Percentiles rank a stretch among this genome's conserved stretches.
Evolutionary conservation across 371 early-diverging fungal species (phyloP).

Genomic region (Rhizopus arrhizus): DNA sequence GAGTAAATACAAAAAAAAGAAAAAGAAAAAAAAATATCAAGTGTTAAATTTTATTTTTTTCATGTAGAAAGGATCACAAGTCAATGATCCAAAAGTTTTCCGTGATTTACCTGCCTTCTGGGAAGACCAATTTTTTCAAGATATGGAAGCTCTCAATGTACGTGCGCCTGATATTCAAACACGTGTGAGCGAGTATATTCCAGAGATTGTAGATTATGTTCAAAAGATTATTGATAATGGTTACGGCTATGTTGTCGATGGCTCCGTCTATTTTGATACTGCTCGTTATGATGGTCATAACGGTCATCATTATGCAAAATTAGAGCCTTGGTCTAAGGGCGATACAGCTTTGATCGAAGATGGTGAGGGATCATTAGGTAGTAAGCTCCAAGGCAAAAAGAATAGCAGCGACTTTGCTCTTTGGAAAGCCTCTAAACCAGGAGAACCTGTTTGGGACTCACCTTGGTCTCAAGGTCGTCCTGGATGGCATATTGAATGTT

Average conservation of each 20-base stretch:
- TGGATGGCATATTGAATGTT: conserved; percentile 99
- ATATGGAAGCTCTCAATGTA: conserved; percentile 94
- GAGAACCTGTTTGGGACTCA: conserved; percentile 96
- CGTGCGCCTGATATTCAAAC: conserved; percentile 93
- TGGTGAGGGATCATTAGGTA: conserved; percentile 89
- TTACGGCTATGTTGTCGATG: conserved; percentile 91
- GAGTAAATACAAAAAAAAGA: conserved; percentile 34
- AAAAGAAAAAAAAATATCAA: not conserved
- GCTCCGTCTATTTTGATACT: conserved; percentile 99
- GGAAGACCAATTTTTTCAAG: conserved; percentile 95
- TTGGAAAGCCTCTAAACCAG: conserved; percentile 97
- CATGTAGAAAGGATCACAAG: conserved; percentile 58
- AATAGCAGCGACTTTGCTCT: conserved; percentile 95
- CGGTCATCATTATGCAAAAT: conserved; percentile 90
- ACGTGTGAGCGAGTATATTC: conserved; percentile 98
- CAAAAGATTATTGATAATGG: conserved; percentile 93
- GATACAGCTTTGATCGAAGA: conserved; percentile 82
- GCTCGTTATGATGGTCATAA: conserved; percentile 81
- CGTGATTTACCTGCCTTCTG: conserved; percentile 92
- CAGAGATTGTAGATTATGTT: conserved; percentile 92
- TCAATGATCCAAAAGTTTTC: conserved; percentile 88
- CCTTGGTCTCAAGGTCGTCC: conserved; percentile 97
- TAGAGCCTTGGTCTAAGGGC: conserved; percentile 87
- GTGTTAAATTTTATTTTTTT: not conserved
- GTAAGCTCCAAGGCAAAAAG: conserved; percentile 73